Percentiles rank a stretch among this genome's conserved stretches.
Evolutionary conservation across 2,329 filamentous ascomycete genomes (phyloP).

Genomic region (Beauveria rudraprayagi): DNA sequence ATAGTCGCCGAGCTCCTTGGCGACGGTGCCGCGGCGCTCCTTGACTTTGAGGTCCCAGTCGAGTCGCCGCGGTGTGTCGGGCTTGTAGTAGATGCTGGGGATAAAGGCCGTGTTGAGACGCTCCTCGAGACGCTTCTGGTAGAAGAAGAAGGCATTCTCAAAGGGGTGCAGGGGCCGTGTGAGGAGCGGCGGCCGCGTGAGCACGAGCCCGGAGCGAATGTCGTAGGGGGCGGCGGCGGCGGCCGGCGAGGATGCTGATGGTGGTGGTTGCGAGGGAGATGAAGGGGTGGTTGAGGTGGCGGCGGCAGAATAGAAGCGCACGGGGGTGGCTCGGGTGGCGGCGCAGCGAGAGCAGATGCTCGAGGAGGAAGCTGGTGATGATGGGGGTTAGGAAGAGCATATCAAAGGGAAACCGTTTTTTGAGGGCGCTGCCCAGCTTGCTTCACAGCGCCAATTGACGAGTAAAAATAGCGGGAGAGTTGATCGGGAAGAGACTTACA

Average conservation of each 20-base stretch:
- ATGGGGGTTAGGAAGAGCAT: not conserved
- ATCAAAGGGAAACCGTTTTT: too few relatives aligned
- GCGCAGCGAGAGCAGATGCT: slow-evolving; percentile 33
- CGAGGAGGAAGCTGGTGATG: slow-evolving; percentile 18
- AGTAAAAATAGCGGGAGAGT: not conserved
- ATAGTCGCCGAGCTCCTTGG: slow-evolving; percentile 80
- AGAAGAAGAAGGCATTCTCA: slow-evolving; percentile 90
- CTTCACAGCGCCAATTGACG: slow-evolving; percentile 4
- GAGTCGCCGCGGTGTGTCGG: slow-evolving; percentile 70
- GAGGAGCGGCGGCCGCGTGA: slow-evolving; percentile 81
- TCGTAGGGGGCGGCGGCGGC: slow-evolving; percentile 31
- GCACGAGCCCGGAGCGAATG: slow-evolving; percentile 61
- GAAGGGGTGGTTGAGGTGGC: slow-evolving; percentile 13
- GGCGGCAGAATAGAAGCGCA: slow-evolving; percentile 29
- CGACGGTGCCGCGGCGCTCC: slow-evolving; percentile 63
- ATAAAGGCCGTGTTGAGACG: slow-evolving; percentile 81
- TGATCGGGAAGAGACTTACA: slow-evolving; percentile 31
- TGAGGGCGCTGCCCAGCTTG: not conserved
- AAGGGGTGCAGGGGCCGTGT: slow-evolving; percentile 79
- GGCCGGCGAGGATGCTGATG: not conserved
- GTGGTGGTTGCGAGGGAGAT: slow-evolving; percentile 10
- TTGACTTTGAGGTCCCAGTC: slow-evolving; percentile 86
- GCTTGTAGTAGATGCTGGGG: slow-evolving; percentile 90
- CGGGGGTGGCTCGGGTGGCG: slow-evolving; percentile 19
- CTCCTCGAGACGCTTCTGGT: slow-evolving; percentile 95